These are phyloP conservation scores for Shiraia bambusicola DNA, from an alignment of 2,329 filamentous ascomycete species.

Conservation along the genomic window DNA sequence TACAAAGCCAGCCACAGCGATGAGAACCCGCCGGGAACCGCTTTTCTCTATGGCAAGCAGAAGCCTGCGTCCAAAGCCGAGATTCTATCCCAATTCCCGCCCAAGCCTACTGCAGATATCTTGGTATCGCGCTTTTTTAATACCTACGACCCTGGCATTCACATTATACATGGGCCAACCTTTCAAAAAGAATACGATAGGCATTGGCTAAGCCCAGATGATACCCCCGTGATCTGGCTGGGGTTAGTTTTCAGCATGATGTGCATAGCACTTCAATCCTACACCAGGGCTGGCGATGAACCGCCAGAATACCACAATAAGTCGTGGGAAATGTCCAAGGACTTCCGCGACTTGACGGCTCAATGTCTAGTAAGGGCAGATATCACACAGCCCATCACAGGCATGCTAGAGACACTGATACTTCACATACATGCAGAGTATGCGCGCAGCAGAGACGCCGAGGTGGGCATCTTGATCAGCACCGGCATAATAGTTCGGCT, in stretches of 20 bases:
- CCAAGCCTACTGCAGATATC: constrained; percentile 79
- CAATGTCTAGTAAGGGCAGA: constrained; percentile 76
- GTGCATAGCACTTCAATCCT: constrained; percentile 75
- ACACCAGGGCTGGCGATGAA: constrained; percentile 76
- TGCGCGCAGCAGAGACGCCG: constrained; percentile 70
- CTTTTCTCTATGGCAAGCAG: constrained; percentile 74
- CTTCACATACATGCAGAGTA: constrained; percentile 77
- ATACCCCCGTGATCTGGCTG: constrained; percentile 75
- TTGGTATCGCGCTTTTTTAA: constrained; percentile 90
- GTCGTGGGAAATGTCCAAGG: constrained; percentile 51
- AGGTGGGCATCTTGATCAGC: constrained; percentile 65
- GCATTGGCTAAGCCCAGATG: constrained; percentile 71
- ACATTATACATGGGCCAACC: constrained; percentile 66
- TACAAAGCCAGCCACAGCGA: constrained; percentile 67
- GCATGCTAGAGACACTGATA: constrained; percentile 77
- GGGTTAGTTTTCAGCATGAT: constrained; percentile 75
- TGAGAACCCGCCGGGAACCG: constrained; percentile 63
- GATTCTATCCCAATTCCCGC: constrained; percentile 75
- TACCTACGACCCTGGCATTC: constrained; percentile 66
- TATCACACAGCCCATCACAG: constrained; percentile 72
- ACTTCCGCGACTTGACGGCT: constrained; percentile 70
- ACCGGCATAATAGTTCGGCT: constrained; percentile 61
- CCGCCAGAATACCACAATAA: constrained; percentile 75
- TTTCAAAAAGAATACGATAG: constrained; percentile 70
- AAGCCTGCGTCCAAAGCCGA: constrained; percentile 72